These are phyloP conservation scores for Sonneratia caseolaris DNA, from an alignment of 345 rosid genomes.

Conservation along the genomic window DNA sequence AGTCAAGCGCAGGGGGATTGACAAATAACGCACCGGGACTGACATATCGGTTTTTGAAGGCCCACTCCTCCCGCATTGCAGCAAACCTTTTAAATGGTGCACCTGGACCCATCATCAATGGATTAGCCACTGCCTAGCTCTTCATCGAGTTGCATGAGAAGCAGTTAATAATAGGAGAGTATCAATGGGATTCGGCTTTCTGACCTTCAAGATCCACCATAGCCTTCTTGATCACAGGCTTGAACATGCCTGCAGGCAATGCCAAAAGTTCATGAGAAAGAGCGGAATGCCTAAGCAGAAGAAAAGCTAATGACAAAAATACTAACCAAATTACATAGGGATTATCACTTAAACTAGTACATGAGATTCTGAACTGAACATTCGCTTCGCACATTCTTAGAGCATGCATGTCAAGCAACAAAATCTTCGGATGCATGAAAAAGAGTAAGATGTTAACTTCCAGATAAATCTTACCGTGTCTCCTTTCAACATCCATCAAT, in stretches of 20 bases:
- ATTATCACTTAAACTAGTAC: neutral
- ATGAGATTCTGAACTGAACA: neutral
- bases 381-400: neutral
- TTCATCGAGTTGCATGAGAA: neutral
- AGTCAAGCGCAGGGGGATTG: neutral
- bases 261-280: neutral
- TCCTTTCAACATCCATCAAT: slow-evolving; percentile 97
- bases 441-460: neutral
- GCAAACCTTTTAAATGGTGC: slow-evolving; percentile 82
- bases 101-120: slow-evolving; percentile 29
- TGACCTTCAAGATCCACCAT: slow-evolving; percentile 97
- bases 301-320: neutral
- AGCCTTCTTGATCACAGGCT: slow-evolving; percentile 99
- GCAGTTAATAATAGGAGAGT: neutral
- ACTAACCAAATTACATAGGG: neutral
- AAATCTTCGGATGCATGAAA: neutral
- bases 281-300: neutral
- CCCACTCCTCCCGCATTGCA: slow-evolving; percentile 77
- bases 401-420: neutral
- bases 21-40: slow-evolving; percentile 72
- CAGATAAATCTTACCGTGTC: slow-evolving; percentile 56
- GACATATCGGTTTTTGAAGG: slow-evolving; percentile 58
- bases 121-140: neutral
- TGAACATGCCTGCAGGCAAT: slow-evolving; percentile 56
- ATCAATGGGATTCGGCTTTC: neutral